Evolutionary conservation across 1,284 basidiomycete species (phyloP), one percentile per base, ranked within the genome.

Genomic region (Marasmius tenuissimus): DNA sequence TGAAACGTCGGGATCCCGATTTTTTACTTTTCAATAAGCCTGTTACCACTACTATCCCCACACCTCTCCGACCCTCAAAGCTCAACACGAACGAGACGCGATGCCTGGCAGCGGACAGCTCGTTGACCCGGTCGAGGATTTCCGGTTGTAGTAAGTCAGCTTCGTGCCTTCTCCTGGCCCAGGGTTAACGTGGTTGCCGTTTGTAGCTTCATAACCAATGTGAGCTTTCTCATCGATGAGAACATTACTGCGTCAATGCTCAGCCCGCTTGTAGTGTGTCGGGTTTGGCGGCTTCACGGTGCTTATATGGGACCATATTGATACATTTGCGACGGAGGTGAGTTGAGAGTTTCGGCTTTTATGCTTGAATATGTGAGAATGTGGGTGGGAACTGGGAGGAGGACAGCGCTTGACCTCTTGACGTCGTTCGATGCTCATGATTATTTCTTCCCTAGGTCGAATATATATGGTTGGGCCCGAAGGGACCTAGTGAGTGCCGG

Each of bases 401-500:
- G 27, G 27, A 4, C n/a, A 27, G 27, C 2, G n/a, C 2, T 27
- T 27, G 27, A 27, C 27, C 27, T 27, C 27, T 27, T 27, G 27
- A 27, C 27, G 27, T 27, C 27, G 27, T 4, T 27, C 27, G 27
- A 27, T 27, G 27, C 16, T 55, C 54, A 53, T 52, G 35, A 39
- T 20, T 11, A 34, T 57, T 11, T 42, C 27, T 14, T 56, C 55
- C 51, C 33, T 58, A 81, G 78, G 75, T 81, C 10, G 78, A 83
- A 61, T 79, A 76, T 63, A 75, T 84, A 27, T 84, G 83, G 83
- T 79, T 78, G 62, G 78, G 78, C 34, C 74, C 69, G 52, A 82
- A 81, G 68, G 76, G 81, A 1, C 71, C 73, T 9, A 74, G 83
- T 84, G 62, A 67, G 79, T 70, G 8, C n/a, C n/a, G 8, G 5